Conservation (phyloP, 78 protist species). For the Dictyostelium brefeldianum region DNA sequence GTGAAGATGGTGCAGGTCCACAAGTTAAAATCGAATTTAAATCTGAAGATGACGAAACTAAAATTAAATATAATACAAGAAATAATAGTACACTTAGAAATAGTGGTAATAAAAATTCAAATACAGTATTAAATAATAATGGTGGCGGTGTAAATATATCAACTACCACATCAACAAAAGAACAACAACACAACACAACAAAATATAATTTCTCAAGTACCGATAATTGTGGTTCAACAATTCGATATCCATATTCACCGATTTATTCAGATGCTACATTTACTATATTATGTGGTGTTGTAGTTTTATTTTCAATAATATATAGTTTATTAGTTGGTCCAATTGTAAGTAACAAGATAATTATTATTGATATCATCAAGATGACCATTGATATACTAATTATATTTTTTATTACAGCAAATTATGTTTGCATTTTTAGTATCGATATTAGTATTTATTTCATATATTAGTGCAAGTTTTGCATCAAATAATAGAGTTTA, state of each 20-base stretch:
- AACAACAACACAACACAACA: background rate
- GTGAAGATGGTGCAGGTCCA: conserved; percentile 4
- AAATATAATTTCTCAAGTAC: background rate
- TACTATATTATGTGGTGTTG: conserved; percentile 32
- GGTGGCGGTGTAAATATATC: background rate
- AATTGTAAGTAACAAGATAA: background rate
- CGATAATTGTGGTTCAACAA: background rate
- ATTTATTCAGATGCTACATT: conserved; percentile 46
- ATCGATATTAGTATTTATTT: conserved; percentile 32
- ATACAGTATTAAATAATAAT: background rate
- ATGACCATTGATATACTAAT: background rate
- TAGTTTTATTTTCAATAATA: conserved; percentile 44
- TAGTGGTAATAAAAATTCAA: background rate
- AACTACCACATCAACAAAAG: background rate
- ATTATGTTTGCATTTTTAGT: conserved; percentile 66
- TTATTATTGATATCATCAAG: background rate
- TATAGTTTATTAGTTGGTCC: conserved; percentile 64
- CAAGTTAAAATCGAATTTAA: conserved; percentile 31
- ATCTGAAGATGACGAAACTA: background rate
- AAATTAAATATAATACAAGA: background rate
- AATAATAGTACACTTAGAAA: background rate
- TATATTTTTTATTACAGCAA: background rate
- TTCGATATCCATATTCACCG: conserved; percentile 58
- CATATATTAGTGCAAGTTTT: conserved; percentile 42
- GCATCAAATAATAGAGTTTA: conserved; percentile 41